Percentiles rank a stretch among this genome's conserved stretches.
Conservation (phyloP, 768 basidiomycete species). For the Hirschioporus abietinus region DNA sequence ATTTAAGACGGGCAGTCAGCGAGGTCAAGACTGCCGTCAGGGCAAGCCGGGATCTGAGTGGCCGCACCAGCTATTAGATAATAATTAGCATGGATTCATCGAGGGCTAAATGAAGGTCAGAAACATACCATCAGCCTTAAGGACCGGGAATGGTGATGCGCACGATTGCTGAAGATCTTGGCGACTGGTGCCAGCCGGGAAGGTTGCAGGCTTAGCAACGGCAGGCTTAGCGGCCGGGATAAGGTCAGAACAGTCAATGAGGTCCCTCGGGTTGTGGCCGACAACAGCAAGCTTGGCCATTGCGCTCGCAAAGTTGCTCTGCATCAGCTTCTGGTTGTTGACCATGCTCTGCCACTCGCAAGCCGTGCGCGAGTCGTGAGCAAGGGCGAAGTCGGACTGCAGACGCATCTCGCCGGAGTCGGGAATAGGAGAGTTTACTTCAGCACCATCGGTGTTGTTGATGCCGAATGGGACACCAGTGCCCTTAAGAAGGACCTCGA, state of each 20-base stretch:
- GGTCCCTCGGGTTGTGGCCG: constrained; percentile 16
- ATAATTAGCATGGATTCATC: neutral
- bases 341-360: constrained; percentile 44
- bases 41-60: constrained; percentile 3
- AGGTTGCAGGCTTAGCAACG: constrained; percentile 3
- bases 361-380: constrained; percentile 37
- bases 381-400: constrained; percentile 33
- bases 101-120: neutral
- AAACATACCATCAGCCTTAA: constrained; percentile 2
- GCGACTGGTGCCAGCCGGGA: neutral
- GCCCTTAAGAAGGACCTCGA: constrained; percentile 22
- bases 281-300: constrained; percentile 20
- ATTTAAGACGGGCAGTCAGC: constrained; percentile 4
- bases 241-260: constrained; percentile 23
- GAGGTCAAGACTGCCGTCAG: constrained; percentile 1
- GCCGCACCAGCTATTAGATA: constrained; percentile 1
- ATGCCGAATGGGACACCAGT: constrained; percentile 21
- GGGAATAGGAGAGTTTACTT: constrained; percentile 33
- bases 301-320: constrained; percentile 14
- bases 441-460: constrained; percentile 28
- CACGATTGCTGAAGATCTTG: constrained; percentile 3
- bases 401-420: constrained; percentile 36
- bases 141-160: constrained; percentile 1
- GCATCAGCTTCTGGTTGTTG: constrained; percentile 18
- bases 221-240: constrained; percentile 19